Percentiles rank a stretch among this genome's conserved stretches.
Evolutionary conservation across 768 basidiomycete genomes (phyloP).

Genomic region (Tricholomella constricta): DNA sequence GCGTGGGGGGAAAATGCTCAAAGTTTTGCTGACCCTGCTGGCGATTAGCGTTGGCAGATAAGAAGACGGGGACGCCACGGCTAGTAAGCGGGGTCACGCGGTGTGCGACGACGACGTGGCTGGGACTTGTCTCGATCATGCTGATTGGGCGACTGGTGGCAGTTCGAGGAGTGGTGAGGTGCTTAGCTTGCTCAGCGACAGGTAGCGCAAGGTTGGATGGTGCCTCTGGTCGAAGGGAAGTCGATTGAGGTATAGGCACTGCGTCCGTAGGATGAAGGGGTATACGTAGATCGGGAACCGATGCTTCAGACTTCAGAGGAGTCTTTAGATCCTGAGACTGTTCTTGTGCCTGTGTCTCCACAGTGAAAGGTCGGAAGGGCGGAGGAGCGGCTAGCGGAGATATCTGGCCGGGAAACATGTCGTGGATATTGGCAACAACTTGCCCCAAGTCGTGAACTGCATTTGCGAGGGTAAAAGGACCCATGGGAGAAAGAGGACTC

Average conservation of each 20-base stretch:
- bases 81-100: conserved; percentile 38
- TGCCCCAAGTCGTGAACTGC: conserved; percentile 21
- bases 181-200: background rate
- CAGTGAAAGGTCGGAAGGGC: conserved; percentile 11
- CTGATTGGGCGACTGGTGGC: conserved; percentile 31
- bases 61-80: conserved; percentile 38
- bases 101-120: conserved; percentile 36
- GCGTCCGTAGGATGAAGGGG: background rate
- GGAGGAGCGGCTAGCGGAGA: conserved; percentile 19
- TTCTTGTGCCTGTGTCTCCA: background rate
- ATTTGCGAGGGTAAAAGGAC: conserved; percentile 21
- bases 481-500: conserved; percentile 16
- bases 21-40: conserved; percentile 33
- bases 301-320: conserved; percentile 7
- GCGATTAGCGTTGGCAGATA: conserved; percentile 26
- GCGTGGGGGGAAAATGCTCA: conserved; percentile 40
- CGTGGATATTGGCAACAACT: conserved; percentile 23
- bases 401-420: conserved; percentile 23
- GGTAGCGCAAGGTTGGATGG: background rate
- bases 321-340: conserved; percentile 3
- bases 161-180: conserved; percentile 7
- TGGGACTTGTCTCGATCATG: conserved; percentile 42
- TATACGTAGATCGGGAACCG: conserved; percentile 7
- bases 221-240: background rate
- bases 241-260: background rate